phyloP scores from a whole-genome alignment of 2,329 filamentous ascomycete genomes.

The Talaromyces piceae region DNA sequence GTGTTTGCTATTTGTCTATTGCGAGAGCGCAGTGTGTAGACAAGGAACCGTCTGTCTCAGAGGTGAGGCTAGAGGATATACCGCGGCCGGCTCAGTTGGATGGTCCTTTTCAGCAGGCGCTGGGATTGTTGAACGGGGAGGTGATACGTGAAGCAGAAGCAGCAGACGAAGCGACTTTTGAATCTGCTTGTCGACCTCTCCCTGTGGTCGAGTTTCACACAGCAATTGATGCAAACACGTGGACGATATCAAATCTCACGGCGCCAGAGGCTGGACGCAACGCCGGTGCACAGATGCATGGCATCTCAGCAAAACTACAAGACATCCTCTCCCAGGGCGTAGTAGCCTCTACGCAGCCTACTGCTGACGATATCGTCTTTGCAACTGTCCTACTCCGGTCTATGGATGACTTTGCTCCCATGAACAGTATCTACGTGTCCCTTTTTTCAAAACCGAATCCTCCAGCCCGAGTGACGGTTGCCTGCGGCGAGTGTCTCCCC shows the following conservation, averaged over 20 bases:
- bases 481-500: slow-evolving; percentile 63
- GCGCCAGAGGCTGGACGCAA: slow-evolving; percentile 32
- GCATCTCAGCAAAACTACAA: slow-evolving; percentile 21
- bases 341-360: slow-evolving; percentile 8
- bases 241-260: slow-evolving; percentile 32
- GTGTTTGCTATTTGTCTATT: slow-evolving; percentile 65
- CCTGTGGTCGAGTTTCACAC: slow-evolving; percentile 1
- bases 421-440: slow-evolving; percentile 69
- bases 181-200: neutral
- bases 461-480: slow-evolving; percentile 75
- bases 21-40: slow-evolving; percentile 48
- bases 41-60: slow-evolving; percentile 26
- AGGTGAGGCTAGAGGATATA: slow-evolving; percentile 19
- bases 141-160: neutral
- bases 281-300: slow-evolving; percentile 35
- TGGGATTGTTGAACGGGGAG: too few species aligned
- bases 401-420: slow-evolving; percentile 68
- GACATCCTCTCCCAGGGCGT: neutral
- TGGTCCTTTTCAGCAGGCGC: slow-evolving; percentile 44
- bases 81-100: slow-evolving; percentile 61
- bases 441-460: slow-evolving; percentile 74
- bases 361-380: slow-evolving; percentile 37
- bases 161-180: neutral
- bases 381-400: slow-evolving; percentile 62
- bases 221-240: slow-evolving; percentile 19